Conservation (phyloP, 2,329 filamentous ascomycete genomes). For the Pezizomycotina sp. region DNA sequence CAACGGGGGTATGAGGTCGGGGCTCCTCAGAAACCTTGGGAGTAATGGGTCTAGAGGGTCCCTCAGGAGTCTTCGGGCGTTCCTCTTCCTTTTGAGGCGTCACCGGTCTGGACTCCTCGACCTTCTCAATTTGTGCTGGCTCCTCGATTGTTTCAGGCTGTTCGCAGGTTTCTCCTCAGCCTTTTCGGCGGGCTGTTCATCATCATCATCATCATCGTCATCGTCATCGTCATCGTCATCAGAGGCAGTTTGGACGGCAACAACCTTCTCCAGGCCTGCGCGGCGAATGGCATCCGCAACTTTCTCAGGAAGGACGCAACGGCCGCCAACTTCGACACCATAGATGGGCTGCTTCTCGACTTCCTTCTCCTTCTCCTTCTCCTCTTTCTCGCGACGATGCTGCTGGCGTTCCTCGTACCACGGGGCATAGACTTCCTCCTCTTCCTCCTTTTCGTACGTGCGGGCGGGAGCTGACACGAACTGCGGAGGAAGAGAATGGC, state of each 20-base stretch:
- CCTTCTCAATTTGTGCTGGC: too few species aligned
- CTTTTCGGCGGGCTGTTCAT: not conserved
- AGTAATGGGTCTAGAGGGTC: too few species aligned
- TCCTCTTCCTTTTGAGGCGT: slow-evolving; percentile 6
- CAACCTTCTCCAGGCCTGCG: slow-evolving; percentile 9
- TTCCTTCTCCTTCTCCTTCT: slow-evolving; percentile 11
- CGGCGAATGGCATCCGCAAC: slow-evolving; percentile 13
- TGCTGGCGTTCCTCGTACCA: too few species aligned
- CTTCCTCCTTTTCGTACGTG: slow-evolving; percentile 5
- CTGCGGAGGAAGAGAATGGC: slow-evolving; percentile 8
- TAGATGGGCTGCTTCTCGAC: slow-evolving; percentile 14
- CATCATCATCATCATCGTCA: not conserved
- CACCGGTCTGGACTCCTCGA: too few species aligned
- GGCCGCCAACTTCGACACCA: slow-evolving; percentile 15
- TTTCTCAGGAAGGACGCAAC: slow-evolving; percentile 16
- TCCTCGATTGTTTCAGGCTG: not conserved
- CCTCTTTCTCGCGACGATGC: slow-evolving; percentile 8
- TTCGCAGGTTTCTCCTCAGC: not conserved
- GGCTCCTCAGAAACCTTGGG: too few species aligned
- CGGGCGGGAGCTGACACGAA: slow-evolving; percentile 5
- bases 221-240: slow-evolving; percentile 1
- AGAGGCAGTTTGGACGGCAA: not conserved
- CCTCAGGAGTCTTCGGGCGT: not conserved
- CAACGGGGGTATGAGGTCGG: too few species aligned
- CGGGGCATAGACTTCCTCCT: slow-evolving; percentile 9